phyloP scores from a whole-genome alignment of 768 basidiomycete species.

The Paxillus rubicundulus region DNA sequence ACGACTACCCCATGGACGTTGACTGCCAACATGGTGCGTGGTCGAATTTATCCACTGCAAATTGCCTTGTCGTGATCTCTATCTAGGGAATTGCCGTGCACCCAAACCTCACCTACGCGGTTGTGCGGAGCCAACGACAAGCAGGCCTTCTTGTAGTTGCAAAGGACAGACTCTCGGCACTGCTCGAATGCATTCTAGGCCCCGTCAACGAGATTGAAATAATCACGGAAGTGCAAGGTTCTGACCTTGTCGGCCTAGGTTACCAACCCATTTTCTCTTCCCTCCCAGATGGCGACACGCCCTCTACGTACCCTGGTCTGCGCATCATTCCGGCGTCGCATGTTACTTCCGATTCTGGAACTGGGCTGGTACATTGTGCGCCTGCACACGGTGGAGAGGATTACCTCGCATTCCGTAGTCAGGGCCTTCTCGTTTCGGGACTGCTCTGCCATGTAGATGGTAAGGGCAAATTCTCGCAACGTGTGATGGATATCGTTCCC shows the following conservation, averaged over 20 bases:
- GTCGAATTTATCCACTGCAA: background rate
- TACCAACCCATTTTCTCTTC: conserved; percentile 64
- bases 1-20: conserved; percentile 98
- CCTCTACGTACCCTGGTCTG: conserved; percentile 14
- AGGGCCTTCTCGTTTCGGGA: conserved; percentile 47
- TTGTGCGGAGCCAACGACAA: conserved; percentile 38
- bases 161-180: conserved; percentile 45
- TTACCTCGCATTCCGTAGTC: conserved; percentile 69
- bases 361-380: conserved; percentile 93
- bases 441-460: conserved; percentile 82
- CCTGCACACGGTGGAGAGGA: conserved; percentile 95
- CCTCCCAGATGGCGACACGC: conserved; percentile 4
- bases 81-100: conserved; percentile 88
- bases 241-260: conserved; percentile 53
- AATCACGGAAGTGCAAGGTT: conserved; percentile 26
- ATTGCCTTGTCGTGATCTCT: background rate
- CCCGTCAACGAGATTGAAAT: conserved; percentile 18
- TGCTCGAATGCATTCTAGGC: conserved; percentile 26
- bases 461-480: conserved; percentile 65
- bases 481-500: conserved; percentile 52
- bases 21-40: conserved; percentile 86
- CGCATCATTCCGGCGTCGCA: conserved; percentile 66
- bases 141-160: conserved; percentile 46
- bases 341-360: conserved; percentile 86
- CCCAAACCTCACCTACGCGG: conserved; percentile 62